Evolutionary conservation across 208 protist genomes (phyloP), one percentile per base, ranked within the genome.

Genomic region (Sergeia podlipaevii): DNA sequence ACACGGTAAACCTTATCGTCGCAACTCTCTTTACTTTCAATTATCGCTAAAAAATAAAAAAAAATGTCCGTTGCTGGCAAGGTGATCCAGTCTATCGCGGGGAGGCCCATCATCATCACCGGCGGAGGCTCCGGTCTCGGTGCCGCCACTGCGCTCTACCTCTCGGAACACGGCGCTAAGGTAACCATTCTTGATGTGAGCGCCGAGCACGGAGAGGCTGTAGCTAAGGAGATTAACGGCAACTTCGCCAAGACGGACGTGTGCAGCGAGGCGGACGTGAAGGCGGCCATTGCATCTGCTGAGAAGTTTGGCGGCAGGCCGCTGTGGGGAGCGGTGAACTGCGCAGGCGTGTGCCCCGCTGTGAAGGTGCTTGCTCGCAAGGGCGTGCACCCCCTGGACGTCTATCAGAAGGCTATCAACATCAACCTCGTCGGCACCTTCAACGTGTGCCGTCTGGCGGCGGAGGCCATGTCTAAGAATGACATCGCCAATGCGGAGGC

Each of bases 371-470:
- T 78, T 26, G 52, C 63, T 30, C 53, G 65, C 45, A 63, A 80
- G 30, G 74, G 77, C 21, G 30, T 53, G 15, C 65, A 77, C 50
- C 23, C 60, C 30, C 50, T 94, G 3, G 70, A 82, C 21, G 20
- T 74, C 41, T 93, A 85, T 44, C 26, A 43, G 38, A 70, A 63
- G 49, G 65, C 81, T 8, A n/a, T 94, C 15, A 50, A 75, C 17
- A 68, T 94, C 15, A 94, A 94, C 59, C 48, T 94, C 8, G 36
- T 77, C 23, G 87, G 87, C 32, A 87, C 87, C 18, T 94, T 92
- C 47, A 89, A 91, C 57, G 80, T 91, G 11, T 73, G 63, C 44
- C 74, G 81, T 21, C 58, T 90, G 3, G 61, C 61, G 0, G 85
- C 77, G 1, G 70, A 67, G 41, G 48, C 66, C 5, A 91, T 89